phyloP scores from a whole-genome alignment of 257 asterid species.

The Marsdenia floribunda region DNA sequence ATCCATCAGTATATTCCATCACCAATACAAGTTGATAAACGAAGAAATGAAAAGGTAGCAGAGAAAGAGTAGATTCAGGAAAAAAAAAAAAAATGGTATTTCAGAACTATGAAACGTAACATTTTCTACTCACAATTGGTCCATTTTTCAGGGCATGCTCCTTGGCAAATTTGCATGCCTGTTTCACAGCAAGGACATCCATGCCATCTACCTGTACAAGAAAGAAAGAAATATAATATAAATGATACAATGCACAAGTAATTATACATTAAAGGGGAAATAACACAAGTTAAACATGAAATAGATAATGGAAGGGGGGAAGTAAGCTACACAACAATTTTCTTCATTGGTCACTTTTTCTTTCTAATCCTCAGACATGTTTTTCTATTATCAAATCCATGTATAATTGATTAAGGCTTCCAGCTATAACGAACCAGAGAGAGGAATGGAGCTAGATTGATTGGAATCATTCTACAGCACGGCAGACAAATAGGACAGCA shows the following conservation, averaged over 20 bases:
- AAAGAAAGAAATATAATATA: neutral
- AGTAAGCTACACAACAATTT: neutral
- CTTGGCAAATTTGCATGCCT: conserved; percentile 95
- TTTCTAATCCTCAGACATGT: neutral
- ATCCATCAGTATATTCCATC: neutral
- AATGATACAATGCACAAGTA: neutral
- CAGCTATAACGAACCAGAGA: neutral
- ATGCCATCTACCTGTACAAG: conserved; percentile 87
- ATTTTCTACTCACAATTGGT: conserved; percentile 69
- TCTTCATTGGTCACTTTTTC: neutral
- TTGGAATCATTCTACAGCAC: neutral
- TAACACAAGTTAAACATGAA: neutral
- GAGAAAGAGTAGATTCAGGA: neutral
- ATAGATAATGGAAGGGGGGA: neutral
- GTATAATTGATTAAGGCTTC: neutral
- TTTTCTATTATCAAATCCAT: neutral
- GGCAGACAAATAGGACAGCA: neutral
- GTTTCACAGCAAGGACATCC: conserved; percentile 97
- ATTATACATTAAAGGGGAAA: neutral
- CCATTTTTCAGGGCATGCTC: conserved; percentile 89
- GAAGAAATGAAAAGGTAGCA: neutral
- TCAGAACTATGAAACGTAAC: neutral
- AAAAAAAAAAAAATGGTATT: neutral
- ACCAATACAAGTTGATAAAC: neutral
- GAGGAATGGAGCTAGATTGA: neutral